Percentiles rank a stretch among this genome's conserved stretches.
phyloP scores from a whole-genome alignment of 441 rosid species.

The Adansonia grandidieri region DNA sequence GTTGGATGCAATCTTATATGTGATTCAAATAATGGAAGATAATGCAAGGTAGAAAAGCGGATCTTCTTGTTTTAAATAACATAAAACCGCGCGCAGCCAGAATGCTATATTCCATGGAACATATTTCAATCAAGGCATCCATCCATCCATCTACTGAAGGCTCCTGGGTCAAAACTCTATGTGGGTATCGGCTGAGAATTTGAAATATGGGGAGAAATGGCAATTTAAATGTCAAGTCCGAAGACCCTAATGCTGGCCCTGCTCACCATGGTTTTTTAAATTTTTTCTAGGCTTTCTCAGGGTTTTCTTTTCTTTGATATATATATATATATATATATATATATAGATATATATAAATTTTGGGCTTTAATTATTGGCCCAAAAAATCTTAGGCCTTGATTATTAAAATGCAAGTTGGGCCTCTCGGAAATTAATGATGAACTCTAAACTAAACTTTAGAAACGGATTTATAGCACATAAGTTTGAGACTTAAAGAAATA shows the following conservation, averaged over 20 bases:
- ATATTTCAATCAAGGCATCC: slow-evolving; percentile 30
- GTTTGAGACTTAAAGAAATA: too few species aligned
- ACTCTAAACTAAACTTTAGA: too few species aligned
- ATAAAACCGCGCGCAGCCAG: neutral
- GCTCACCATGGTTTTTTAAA: slow-evolving; percentile 38
- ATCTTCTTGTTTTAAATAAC: neutral
- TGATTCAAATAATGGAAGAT: neutral
- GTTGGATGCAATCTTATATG: neutral
- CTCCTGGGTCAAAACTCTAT: slow-evolving; percentile 35
- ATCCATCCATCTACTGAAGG: slow-evolving; percentile 71
- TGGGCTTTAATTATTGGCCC: neutral
- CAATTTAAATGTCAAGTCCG: slow-evolving; percentile 22
- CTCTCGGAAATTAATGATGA: too few species aligned
- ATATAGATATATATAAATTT: too few species aligned
- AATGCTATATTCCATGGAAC: neutral
- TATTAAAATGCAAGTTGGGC: too few species aligned
- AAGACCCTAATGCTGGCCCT: slow-evolving; percentile 25
- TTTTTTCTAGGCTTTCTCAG: neutral
- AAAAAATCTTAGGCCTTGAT: neutral
- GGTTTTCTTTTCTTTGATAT: too few species aligned
- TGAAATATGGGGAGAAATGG: slow-evolving; percentile 38
- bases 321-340: too few species aligned
- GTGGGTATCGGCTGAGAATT: slow-evolving; percentile 39
- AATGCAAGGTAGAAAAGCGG: neutral
- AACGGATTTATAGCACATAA: too few species aligned